A percentile compares a stretch with the other conserved stretches of the same genome.
phyloP scores from a whole-genome alignment of 805 yeast species.

The Barnettozyma botsteinii region DNA sequence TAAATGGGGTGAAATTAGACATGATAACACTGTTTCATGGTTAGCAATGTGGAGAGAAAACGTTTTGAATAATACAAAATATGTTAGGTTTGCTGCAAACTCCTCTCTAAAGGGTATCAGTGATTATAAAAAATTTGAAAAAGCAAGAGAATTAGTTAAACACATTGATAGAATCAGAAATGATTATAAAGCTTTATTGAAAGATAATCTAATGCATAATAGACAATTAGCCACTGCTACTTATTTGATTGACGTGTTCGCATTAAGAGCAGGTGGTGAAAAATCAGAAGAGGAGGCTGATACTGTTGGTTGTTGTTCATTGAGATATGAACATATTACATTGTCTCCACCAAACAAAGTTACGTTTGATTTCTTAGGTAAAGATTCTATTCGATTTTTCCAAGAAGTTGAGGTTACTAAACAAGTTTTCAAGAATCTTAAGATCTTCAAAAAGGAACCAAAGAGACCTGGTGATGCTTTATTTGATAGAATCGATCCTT shows the following conservation, averaged over 20 bases:
- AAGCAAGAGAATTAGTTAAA: conserved; percentile 76
- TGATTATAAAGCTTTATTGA: conserved; percentile 67
- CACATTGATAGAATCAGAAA: conserved; percentile 67
- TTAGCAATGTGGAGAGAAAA: conserved; percentile 97
- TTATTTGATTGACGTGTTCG: conserved; percentile 85
- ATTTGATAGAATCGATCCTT: conserved; percentile 85
- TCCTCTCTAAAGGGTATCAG: conserved; percentile 89
- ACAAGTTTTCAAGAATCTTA: conserved; percentile 87
- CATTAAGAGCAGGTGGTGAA: conserved; percentile 97
- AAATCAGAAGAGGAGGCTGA: conserved; percentile 97
- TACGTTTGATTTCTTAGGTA: conserved; percentile 89
- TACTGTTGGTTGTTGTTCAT: conserved; percentile 95
- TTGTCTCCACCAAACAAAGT: conserved; percentile 82
- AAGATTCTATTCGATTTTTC: conserved; percentile 85
- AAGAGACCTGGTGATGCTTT: conserved; percentile 89
- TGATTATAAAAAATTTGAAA: conserved; percentile 88
- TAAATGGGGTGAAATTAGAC: conserved; percentile 81
- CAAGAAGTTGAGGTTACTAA: conserved; percentile 89
- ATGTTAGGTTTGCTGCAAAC: conserved; percentile 86
- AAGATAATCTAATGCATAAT: conserved; percentile 71
- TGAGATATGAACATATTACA: conserved; percentile 84
- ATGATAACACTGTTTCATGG: conserved; percentile 92
- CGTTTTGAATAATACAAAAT: conserved; percentile 74
- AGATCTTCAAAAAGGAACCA: conserved; percentile 82
- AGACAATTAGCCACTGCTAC: conserved; percentile 94